Evolutionary conservation across 1,284 basidiomycete species (phyloP).

Genomic region (Neonothopanus nambi): DNA sequence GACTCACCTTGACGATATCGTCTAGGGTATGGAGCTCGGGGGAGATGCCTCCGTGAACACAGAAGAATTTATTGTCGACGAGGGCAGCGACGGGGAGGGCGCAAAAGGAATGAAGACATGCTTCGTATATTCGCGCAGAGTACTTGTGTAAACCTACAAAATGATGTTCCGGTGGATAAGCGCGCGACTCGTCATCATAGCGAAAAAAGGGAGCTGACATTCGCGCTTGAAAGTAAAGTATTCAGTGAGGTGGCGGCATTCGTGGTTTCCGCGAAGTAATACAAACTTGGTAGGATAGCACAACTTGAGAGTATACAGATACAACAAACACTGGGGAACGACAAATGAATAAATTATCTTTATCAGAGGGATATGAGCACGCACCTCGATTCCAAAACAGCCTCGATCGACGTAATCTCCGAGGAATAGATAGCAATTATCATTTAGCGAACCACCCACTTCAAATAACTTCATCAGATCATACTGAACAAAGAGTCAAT

Average conservation of each 20-base stretch:
- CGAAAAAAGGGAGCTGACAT: constrained; percentile 45
- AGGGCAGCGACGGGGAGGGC: constrained; percentile 90
- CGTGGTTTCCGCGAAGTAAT: constrained; percentile 95
- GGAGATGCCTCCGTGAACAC: constrained; percentile 95
- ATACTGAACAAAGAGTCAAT: constrained; percentile 55
- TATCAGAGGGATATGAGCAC: constrained; percentile 8
- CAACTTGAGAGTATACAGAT: constrained; percentile 91
- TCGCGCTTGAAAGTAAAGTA: constrained; percentile 98
- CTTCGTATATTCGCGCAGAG: constrained; percentile 83
- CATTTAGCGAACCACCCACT: constrained; percentile 86
- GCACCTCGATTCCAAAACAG: constrained; percentile 92
- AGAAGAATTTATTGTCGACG: constrained; percentile 97
- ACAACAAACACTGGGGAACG: constrained; percentile 71
- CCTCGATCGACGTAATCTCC: constrained; percentile 99
- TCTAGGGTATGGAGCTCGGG: constrained; percentile 85
- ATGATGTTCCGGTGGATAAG: not conserved
- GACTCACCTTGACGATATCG: constrained; percentile 74
- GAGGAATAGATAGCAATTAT: constrained; percentile 93
- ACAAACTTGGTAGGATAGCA: constrained; percentile 91
- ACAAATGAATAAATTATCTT: constrained; percentile 4
- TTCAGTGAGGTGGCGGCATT: constrained; percentile 94
- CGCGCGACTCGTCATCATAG: not conserved
- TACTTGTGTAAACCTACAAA: constrained; percentile 88
- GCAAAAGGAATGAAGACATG: constrained; percentile 90
- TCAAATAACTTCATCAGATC: constrained; percentile 99